Evolutionary conservation across 2,329 filamentous ascomycete species (phyloP).

Genomic region (Truncatella angustata): DNA sequence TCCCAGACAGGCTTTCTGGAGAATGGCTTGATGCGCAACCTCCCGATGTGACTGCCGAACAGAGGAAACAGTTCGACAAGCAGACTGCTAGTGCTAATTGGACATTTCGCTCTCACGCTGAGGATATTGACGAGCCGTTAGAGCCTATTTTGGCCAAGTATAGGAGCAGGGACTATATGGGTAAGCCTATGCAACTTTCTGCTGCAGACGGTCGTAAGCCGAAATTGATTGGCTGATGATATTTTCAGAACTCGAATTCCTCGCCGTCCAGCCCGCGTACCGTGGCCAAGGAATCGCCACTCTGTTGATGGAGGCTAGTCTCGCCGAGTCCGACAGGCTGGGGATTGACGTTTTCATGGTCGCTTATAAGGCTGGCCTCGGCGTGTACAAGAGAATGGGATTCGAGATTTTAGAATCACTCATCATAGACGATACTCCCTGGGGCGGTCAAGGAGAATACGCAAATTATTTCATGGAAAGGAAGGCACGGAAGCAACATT

Average conservation of each 20-base stretch:
- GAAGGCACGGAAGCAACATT: not conserved
- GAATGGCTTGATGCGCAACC: slow-evolving; percentile 18
- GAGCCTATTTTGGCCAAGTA: slow-evolving; percentile 11
- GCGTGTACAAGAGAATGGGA: slow-evolving; percentile 20
- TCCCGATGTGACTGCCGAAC: slow-evolving; percentile 13
- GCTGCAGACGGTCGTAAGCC: not conserved
- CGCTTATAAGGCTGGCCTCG: slow-evolving; percentile 15
- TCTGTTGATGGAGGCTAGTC: slow-evolving; percentile 16
- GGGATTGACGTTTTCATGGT: slow-evolving; percentile 22
- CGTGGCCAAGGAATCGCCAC: slow-evolving; percentile 21
- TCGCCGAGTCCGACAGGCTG: slow-evolving; percentile 19
- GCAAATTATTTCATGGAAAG: slow-evolving; percentile 21
- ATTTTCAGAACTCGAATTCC: slow-evolving; percentile 21
- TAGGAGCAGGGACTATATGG: slow-evolving; percentile 14
- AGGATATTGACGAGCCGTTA: slow-evolving; percentile 13
- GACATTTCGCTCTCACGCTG: slow-evolving; percentile 9
- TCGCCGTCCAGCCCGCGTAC: slow-evolving; percentile 22
- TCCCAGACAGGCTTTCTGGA: slow-evolving; percentile 14
- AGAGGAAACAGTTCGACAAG: slow-evolving; percentile 12
- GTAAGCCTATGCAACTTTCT: slow-evolving; percentile 7
- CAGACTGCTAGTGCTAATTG: slow-evolving; percentile 14
- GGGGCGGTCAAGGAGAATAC: slow-evolving; percentile 20
- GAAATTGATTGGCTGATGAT: not conserved
- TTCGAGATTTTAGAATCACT: slow-evolving; percentile 18
- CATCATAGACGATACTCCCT: slow-evolving; percentile 19